Percentiles rank a stretch among this genome's conserved stretches.
phyloP scores from a whole-genome alignment of 2,329 filamentous ascomycete genomes.

The Fusarium tupiense region DNA sequence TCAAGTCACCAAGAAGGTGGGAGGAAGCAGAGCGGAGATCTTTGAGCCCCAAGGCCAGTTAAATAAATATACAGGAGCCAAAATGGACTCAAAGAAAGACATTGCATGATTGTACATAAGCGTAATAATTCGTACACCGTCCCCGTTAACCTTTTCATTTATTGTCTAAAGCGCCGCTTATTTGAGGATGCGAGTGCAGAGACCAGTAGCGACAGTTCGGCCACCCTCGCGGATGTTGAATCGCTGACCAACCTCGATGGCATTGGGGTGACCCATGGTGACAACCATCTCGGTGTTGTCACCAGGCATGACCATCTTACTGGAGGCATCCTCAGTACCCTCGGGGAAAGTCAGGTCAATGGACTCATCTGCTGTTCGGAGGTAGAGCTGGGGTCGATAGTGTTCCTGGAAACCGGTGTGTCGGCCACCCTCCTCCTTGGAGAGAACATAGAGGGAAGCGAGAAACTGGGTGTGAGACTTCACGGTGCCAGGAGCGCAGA shows the following conservation, averaged over 20 bases:
- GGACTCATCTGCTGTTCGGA: conserved; percentile 88
- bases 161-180: conserved; percentile 49
- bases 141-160: conserved; percentile 28
- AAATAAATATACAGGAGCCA: conserved; percentile 53
- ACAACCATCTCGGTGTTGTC: conserved; percentile 99
- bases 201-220: conserved; percentile 84
- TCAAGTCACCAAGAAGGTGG: conserved; percentile 51
- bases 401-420: conserved; percentile 96
- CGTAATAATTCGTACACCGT: conserved; percentile 40
- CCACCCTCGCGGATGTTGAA: conserved; percentile 99
- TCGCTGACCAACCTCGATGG: conserved; percentile 89
- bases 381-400: conserved; percentile 96
- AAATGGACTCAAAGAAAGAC: conserved; percentile 43
- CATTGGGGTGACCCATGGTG: conserved; percentile 84
- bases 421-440: conserved; percentile 97
- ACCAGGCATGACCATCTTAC: conserved; percentile 94
- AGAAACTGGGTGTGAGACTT: conserved; percentile 94
- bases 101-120: conserved; percentile 43
- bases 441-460: conserved; percentile 94
- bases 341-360: conserved; percentile 88
- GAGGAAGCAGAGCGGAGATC: conserved; percentile 56
- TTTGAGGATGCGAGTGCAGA: conserved; percentile 78
- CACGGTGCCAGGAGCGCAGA: conserved; percentile 82
- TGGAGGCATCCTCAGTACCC: conserved; percentile 74
- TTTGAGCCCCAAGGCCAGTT: conserved; percentile 45